Conservation (phyloP, 164 flowering plant genomes). For the Chloranthus sessilifolius region DNA sequence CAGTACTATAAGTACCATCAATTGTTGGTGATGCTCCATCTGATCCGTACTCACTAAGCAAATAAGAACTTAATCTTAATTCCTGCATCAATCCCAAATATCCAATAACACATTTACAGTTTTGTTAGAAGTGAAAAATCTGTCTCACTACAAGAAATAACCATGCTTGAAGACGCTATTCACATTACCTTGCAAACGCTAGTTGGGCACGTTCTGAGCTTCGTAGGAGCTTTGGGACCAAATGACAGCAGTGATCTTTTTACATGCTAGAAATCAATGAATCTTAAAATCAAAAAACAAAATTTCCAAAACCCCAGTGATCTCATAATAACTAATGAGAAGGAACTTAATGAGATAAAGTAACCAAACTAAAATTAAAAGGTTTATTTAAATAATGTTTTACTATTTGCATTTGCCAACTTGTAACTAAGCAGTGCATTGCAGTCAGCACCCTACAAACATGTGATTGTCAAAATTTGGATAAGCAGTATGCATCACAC, state of each 20-base stretch:
- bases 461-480: no score
- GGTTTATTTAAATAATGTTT: no score
- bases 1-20: conserved; percentile 78
- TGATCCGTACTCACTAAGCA: conserved; percentile 61
- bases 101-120: background rate
- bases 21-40: conserved; percentile 51
- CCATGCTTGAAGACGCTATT: background rate
- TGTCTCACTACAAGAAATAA: background rate
- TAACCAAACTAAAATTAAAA: no score
- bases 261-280: conserved; percentile 61
- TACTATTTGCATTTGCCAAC: no score
- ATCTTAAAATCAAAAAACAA: background rate
- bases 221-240: conserved; percentile 88
- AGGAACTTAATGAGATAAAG: background rate
- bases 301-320: no score
- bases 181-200: conserved; percentile 74
- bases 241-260: conserved; percentile 79
- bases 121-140: background rate
- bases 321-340: background rate
- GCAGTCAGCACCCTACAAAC: no score
- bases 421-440: no score
- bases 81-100: conserved; percentile 42
- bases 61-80: conserved; percentile 63
- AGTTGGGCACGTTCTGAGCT: conserved; percentile 68
- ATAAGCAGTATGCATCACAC: no score